Conservation (phyloP, 345 rosid genomes). For the Aquilaria sinensis region DNA sequence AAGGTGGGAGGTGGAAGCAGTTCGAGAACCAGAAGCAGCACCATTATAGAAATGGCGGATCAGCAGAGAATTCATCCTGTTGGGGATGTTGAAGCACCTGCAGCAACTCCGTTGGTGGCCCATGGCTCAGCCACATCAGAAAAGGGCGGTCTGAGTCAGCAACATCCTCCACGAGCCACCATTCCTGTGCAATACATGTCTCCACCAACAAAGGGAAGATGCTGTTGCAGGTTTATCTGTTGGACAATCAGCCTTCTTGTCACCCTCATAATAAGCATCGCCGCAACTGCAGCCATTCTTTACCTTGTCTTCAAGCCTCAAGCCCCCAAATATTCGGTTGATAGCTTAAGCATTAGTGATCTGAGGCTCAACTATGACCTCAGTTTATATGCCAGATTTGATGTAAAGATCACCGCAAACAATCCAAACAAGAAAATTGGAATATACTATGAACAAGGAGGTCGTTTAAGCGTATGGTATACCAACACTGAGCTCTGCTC, state of each 20-base stretch:
- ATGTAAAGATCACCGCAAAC: slow-evolving; percentile 70
- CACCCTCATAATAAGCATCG: slow-evolving; percentile 33
- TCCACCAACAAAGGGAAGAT: slow-evolving; percentile 24
- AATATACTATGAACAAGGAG: slow-evolving; percentile 69
- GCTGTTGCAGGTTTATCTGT: slow-evolving; percentile 63
- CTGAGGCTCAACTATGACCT: slow-evolving; percentile 62
- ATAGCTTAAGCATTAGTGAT: slow-evolving; percentile 54
- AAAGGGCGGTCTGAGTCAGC: slow-evolving; percentile 14
- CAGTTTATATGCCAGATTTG: slow-evolving; percentile 56
- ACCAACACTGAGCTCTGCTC: slow-evolving; percentile 47
- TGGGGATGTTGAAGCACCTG: slow-evolving; percentile 28
- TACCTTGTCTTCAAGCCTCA: slow-evolving; percentile 71
- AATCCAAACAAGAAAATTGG: slow-evolving; percentile 86
- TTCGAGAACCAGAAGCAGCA: background rate
- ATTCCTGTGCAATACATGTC: slow-evolving; percentile 17
- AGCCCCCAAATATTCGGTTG: slow-evolving; percentile 60
- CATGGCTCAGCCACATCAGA: slow-evolving; percentile 20
- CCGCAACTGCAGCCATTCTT: slow-evolving; percentile 40
- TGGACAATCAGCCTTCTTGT: slow-evolving; percentile 46
- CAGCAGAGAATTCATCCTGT: slow-evolving; percentile 43
- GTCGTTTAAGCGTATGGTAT: slow-evolving; percentile 66
- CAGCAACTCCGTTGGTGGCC: slow-evolving; percentile 26
- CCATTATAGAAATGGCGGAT: slow-evolving; percentile 29
- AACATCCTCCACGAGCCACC: slow-evolving; percentile 8
- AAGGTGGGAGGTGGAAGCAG: background rate